A percentile compares a stretch with the other conserved stretches of the same genome.
These are phyloP conservation scores for Dactylis glomerata DNA, from an alignment of 176 grass and related monocot species.

Conservation along the genomic window DNA sequence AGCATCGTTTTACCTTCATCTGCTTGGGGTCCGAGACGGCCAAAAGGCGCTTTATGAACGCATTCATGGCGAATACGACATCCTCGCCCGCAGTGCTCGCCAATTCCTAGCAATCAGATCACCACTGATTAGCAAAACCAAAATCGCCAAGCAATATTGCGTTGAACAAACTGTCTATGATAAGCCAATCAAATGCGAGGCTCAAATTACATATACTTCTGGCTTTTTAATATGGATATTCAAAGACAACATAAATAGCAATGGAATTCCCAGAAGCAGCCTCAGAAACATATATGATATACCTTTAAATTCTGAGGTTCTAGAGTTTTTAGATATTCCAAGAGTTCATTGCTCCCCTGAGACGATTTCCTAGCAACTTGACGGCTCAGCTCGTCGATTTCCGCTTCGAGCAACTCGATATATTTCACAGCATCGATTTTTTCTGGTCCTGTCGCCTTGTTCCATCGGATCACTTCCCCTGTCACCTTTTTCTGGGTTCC, in stretches of 20 bases:
- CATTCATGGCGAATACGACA: conserved; percentile 92
- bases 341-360: conserved; percentile 74
- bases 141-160: not conserved
- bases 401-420: conserved; percentile 88
- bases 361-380: conserved; percentile 62
- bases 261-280: too few species aligned
- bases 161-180: not conserved
- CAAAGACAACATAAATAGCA: too few species aligned
- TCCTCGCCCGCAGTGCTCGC: conserved; percentile 83
- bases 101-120: conserved; percentile 55
- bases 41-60: conserved; percentile 88
- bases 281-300: not conserved
- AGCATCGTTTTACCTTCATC: conserved; percentile 62
- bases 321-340: conserved; percentile 83
- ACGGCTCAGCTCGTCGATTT: conserved; percentile 76
- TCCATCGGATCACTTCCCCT: conserved; percentile 94
- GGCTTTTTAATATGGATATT: too few species aligned
- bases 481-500: conserved; percentile 86
- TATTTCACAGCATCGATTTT: conserved; percentile 91
- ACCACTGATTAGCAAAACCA: not conserved
- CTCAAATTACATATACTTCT: too few species aligned
- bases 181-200: not conserved
- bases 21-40: conserved; percentile 76
- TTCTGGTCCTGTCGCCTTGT: conserved; percentile 73
- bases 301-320: conserved; percentile 99